Conservation (phyloP, 2,329 filamentous ascomycete species). For the Arthrocladium fulminans region DNA sequence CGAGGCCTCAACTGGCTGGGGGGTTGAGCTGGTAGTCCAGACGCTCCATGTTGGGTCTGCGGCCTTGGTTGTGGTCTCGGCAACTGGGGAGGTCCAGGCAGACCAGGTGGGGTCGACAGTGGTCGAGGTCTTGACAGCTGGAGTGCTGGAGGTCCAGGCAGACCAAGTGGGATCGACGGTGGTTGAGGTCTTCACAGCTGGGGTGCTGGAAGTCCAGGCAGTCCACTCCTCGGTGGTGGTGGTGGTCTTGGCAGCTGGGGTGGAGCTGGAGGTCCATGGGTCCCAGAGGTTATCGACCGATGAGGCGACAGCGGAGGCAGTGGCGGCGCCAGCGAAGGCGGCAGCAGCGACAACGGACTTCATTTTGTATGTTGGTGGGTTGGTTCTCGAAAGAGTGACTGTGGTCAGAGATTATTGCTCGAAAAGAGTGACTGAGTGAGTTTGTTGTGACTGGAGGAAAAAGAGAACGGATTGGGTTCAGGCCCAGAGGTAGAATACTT, state of each 20-base stretch:
- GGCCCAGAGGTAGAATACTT: constrained; percentile 3
- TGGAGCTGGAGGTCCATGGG: background rate
- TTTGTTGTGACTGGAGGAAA: constrained; percentile 1
- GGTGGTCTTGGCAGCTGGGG: constrained; percentile 2
- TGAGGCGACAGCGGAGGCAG: background rate
- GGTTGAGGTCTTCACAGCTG: background rate
- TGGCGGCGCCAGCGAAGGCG: constrained; percentile 7
- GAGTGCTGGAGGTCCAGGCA: background rate
- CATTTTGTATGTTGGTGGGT: constrained; percentile 7
- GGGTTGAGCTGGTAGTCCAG: background rate
- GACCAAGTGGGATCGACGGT: background rate
- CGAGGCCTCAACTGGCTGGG: background rate
- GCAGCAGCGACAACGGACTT: constrained; percentile 8
- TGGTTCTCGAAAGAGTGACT: constrained; percentile 7
- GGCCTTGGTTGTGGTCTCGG: background rate
- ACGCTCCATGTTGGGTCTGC: background rate
- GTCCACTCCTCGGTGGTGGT: constrained; percentile 4
- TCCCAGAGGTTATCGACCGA: background rate
- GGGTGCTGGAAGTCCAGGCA: background rate
- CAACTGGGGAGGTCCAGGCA: background rate
- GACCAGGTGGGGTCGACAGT: background rate
- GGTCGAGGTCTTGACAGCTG: background rate
- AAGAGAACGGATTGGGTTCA: background rate
- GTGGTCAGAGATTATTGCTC: constrained; percentile 6
- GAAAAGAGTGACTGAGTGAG: constrained; percentile 6